These are phyloP conservation scores for Chlorella sorokiniana DNA, from an alignment of 139 green algal genomes.

Conservation along the genomic window DNA sequence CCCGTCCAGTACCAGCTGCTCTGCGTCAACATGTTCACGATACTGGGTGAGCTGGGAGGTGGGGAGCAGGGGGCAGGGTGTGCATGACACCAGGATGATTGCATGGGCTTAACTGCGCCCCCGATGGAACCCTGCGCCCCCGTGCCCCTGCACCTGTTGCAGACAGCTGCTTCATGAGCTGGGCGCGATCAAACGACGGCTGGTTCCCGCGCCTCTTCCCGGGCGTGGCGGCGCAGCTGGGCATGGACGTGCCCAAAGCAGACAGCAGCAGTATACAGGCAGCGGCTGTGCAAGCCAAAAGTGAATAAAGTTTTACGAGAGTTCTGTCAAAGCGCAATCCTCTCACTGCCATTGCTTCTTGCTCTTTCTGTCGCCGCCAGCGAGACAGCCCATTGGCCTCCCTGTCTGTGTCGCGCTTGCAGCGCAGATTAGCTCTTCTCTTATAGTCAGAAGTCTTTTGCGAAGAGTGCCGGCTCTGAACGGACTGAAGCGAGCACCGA, in stretches of 20 bases:
- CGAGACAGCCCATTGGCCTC: neutral
- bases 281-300: neutral
- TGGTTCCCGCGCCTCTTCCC: conserved; percentile 30
- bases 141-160: neutral
- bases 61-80: neutral
- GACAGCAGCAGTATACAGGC: neutral
- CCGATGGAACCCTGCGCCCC: no score
- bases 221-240: neutral
- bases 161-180: conserved; percentile 41
- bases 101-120: neutral
- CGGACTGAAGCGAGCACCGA: no score
- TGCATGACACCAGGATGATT: no score
- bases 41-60: conserved; percentile 23
- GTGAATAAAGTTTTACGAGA: no score
- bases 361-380: no score
- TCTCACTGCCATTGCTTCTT: no score
- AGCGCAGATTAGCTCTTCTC: no score
- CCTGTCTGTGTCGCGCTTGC: neutral
- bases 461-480: no score
- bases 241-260: neutral
- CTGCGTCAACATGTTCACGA: conserved; percentile 36
- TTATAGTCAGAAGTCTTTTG: no score
- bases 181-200: conserved; percentile 20
- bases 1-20: conserved; percentile 43
- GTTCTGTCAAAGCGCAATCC: no score